Evolutionary conservation across 208 protist genomes (phyloP), one percentile per base, ranked within the genome.

Genomic region (Vickermania spadyakhi): DNA sequence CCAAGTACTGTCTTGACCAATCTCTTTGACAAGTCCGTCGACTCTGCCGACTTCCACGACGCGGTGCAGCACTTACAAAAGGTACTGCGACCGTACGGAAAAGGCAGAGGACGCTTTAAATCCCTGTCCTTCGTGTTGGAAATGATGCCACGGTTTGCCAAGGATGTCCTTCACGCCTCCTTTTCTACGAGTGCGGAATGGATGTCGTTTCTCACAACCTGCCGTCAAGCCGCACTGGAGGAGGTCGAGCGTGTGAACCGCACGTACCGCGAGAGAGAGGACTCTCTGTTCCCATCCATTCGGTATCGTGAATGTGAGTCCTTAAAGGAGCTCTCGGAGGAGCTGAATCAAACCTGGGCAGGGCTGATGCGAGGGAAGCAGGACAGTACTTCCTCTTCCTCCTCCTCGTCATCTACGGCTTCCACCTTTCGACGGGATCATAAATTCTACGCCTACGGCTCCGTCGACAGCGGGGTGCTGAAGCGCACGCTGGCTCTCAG

Each of bases 401-500:
- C n/a, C n/a, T n/a, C n/a, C n/a, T n/a, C n/a, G n/a, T n/a, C n/a
- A n/a, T n/a, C n/a, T n/a, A n/a, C n/a, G n/a, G 36, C 36, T 18
- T 18, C 7, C 11, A 7, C 7, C 11, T 18, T 7, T n/a, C 11
- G 36, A 18, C 7, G 36, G 36, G 36, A 45, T n/a, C 31, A 30
- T 26, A 83, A 82, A 55, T 72, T 91, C 52, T 87, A 79, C 49
- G 54, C 63, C 3, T 91, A 91, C 62, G 84, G 84, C 49, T 73
- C 56, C 51, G 56, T 29, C 13, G 84, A 91, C 56, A 56, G 31
- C 4, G 42, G 64, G 29, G 84, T 87, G 18, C 68, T 91, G 28
- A 70, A 68, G 28, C 45, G 52, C 28, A 86, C 75, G 1, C 54
- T 91, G 36, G 59, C 30, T 26, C 28, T 73, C 1, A 64, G 72